Evolutionary conservation across 139 green algal genomes (phyloP).

Genomic region (Picochlorum sp.): DNA sequence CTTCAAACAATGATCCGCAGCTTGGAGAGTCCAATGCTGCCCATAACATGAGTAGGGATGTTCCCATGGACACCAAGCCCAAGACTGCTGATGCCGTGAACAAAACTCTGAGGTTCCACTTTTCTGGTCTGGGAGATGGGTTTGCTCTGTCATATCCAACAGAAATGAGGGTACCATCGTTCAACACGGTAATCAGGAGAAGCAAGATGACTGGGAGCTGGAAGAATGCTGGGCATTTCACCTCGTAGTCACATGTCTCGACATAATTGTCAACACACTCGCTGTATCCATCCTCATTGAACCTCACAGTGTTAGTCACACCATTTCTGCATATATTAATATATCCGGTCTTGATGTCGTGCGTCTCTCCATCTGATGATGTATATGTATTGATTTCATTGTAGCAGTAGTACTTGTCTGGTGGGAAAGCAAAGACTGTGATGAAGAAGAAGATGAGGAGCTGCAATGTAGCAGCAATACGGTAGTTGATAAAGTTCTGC

Average conservation of each 20-base stretch:
- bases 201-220: slow-evolving; percentile 77
- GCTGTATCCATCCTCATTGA: background rate
- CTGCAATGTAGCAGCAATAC: slow-evolving; percentile 65
- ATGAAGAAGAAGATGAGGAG: slow-evolving; percentile 87
- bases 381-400: background rate
- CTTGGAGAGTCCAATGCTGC: slow-evolving; percentile 50
- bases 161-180: slow-evolving; percentile 80
- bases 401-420: slow-evolving; percentile 34
- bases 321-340: background rate
- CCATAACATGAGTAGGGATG: slow-evolving; percentile 69
- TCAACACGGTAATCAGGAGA: slow-evolving; percentile 87
- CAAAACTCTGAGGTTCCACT: slow-evolving; percentile 61
- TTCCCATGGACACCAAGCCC: slow-evolving; percentile 56
- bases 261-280: background rate
- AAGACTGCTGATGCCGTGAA: slow-evolving; percentile 62
- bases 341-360: background rate
- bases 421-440: slow-evolving; percentile 58
- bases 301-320: background rate
- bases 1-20: slow-evolving; percentile 21
- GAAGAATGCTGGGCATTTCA: slow-evolving; percentile 59
- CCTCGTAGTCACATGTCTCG: background rate
- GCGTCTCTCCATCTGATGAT: background rate
- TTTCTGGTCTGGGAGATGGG: slow-evolving; percentile 61
- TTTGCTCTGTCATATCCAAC: slow-evolving; percentile 77
- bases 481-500: slow-evolving; percentile 78